Evolutionary conservation across 192 early-diverging fungal genomes (phyloP).

Genomic region (Podila clonocystis): DNA sequence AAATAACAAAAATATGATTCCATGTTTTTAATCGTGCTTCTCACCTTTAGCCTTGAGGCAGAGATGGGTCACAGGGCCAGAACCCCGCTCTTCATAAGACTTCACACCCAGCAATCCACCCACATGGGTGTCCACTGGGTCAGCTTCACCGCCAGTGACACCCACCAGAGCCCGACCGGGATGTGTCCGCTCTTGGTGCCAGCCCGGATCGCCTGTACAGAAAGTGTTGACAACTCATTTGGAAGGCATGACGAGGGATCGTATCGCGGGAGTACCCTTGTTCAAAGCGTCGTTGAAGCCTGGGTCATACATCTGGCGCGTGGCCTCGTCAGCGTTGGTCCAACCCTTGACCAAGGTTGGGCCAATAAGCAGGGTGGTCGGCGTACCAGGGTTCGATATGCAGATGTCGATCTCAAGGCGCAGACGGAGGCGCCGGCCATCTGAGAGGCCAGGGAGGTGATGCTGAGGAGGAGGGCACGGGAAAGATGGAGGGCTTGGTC

Average conservation of each 20-base stretch:
- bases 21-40: no score
- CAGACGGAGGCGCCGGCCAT: not conserved
- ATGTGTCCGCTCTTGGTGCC: conserved; percentile 19
- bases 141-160: no score
- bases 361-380: conserved; percentile 25
- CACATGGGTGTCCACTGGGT: no score
- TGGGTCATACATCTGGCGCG: conserved; percentile 30
- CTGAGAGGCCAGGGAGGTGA: conserved; percentile 47
- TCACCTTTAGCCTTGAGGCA: no score
- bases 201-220: no score
- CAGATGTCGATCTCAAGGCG: conserved; percentile 58
- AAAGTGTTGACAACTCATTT: conserved; percentile 52
- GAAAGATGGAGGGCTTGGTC: no score
- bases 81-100: no score
- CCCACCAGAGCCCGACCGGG: conserved; percentile 46
- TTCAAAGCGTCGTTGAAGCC: conserved; percentile 18
- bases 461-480: conserved; percentile 52
- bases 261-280: conserved; percentile 6
- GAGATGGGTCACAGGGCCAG: no score
- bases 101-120: no score
- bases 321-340: conserved; percentile 8
- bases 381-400: conserved; percentile 50
- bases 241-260: conserved; percentile 35
- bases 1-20: no score
- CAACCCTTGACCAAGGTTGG: conserved; percentile 14